Evolutionary conservation across 169 alveolate genomes (phyloP).

Genomic region (Ichthyophthirius multifiliis): DNA sequence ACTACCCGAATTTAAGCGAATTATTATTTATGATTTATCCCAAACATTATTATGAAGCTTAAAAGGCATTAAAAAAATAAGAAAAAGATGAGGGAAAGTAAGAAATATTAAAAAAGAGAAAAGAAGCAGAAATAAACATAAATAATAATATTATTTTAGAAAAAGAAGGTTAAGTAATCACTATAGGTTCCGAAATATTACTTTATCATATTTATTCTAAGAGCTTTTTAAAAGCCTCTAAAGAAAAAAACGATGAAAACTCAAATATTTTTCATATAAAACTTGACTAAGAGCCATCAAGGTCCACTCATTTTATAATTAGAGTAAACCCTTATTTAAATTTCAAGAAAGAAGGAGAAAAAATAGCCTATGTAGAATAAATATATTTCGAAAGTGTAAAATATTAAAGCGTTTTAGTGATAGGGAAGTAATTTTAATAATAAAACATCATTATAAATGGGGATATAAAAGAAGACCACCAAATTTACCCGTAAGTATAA

Average conservation of each 20-base stretch:
- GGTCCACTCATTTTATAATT: not conserved
- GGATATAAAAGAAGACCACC: too few relatives aligned
- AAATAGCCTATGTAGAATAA: not conserved
- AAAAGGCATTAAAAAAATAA: not conserved
- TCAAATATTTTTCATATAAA: conserved; percentile 1
- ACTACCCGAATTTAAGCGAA: conserved; percentile 8
- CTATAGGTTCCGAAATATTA: not conserved
- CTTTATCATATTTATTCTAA: not conserved
- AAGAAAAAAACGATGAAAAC: not conserved
- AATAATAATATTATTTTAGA: not conserved
- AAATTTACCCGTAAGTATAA: too few relatives aligned
- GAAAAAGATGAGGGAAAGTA: not conserved
- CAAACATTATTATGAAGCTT: not conserved
- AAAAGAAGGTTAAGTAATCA: not conserved
- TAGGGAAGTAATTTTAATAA: too few relatives aligned
- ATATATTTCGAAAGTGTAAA: conserved; percentile 2
- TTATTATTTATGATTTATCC: conserved; percentile 1
- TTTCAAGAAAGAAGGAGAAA: conserved; percentile 13
- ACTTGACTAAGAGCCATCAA: not conserved
- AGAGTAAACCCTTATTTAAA: conserved; percentile 3
- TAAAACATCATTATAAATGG: too few relatives aligned
- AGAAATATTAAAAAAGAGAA: conserved; percentile 7
- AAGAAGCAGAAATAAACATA: conserved; percentile 10
- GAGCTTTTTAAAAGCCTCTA: not conserved
- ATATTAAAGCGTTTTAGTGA: too few relatives aligned